Base-by-base conservation (phyloP, 1,139 yeast genomes). In the Protomyces macrosporus region DNA sequence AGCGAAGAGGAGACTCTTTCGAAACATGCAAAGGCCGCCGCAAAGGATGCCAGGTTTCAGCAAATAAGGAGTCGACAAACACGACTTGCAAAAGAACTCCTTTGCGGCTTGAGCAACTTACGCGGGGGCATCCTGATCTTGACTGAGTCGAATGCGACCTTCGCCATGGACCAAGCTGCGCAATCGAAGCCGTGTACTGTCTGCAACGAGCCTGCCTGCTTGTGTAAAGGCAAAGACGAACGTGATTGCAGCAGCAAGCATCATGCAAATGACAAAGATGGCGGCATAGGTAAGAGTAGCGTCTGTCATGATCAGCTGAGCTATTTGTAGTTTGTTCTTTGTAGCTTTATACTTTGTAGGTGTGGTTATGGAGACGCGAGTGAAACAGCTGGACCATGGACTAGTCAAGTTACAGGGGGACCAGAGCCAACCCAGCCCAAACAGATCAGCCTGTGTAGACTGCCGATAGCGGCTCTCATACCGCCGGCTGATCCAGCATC, bases 201-300 rank as follows among this genome's bases (percentile, higher is more conserved):
- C 62, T 23, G 52, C 53, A 33, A 58, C 62, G 32, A 52, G 45
- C 50, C 53, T 58, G 45, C 62, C 62, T 40, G 62, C 62, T 16
- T 51, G 45, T 6, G 62, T 58, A 14, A 40, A 58, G 53, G 62
- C 42, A 34, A 58, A 40, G 36, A 58, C 30, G 12, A 58, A 52
- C 51, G 53, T 51, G 52, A 52, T 32, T n/a, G 45, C 56, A 7
- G 53, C 62, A 5, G 48, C 32, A 1, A 42, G 6, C 10, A 32
- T 42, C 48, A 42, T 42, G 48, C n/a, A 30, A 4, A 42, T 7
- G 32, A 42, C 48, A 42, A 16, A n/a, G 48, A 2, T 16, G 16
- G 48, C 23, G 16, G 48, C 48, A 16, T 42, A 42, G 4, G 48
- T 42, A 4, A 42, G 7, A 10, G 48, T 14, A 42, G 48, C 23